These are phyloP conservation scores for Nepenthes alata DNA, from an alignment of 179 eudicot species.

Conservation along the genomic window DNA sequence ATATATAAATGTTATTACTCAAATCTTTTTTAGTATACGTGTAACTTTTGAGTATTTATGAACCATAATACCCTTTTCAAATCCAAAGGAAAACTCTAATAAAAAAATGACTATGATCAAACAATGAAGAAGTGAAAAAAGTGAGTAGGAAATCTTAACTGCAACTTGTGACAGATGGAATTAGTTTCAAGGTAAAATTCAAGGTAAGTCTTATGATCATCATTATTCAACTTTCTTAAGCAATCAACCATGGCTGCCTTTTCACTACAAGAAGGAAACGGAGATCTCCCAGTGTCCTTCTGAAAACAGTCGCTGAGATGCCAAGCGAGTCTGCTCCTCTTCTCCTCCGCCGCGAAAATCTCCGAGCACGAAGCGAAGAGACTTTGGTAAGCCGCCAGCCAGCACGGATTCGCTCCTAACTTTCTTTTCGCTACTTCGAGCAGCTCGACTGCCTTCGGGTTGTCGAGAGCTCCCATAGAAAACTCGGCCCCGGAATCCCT, in stretches of 20 bases:
- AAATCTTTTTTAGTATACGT: no score
- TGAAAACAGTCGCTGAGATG: conserved; percentile 60
- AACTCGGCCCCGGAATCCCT: conserved; percentile 29
- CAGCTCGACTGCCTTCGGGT: conserved; percentile 29
- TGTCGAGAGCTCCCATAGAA: conserved; percentile 27
- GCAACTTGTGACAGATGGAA: conserved; percentile 66
- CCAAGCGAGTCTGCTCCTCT: conserved; percentile 53
- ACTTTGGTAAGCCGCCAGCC: conserved; percentile 44
- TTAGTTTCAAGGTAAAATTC: conserved; percentile 27
- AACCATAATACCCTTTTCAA: no score
- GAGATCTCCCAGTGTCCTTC: conserved; percentile 40
- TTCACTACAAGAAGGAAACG: conserved; percentile 39
- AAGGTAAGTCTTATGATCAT: conserved; percentile 34
- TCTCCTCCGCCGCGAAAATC: conserved; percentile 43
- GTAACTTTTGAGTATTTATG: no score
- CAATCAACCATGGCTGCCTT: conserved; percentile 44
- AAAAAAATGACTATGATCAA: no score
- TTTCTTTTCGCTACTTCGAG: conserved; percentile 31
- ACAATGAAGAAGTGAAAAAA: not conserved
- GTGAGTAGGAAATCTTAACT: conserved; percentile 23
- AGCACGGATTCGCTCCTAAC: conserved; percentile 36
- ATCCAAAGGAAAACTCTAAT: no score
- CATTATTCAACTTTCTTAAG: conserved; percentile 26
- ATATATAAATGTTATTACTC: no score
- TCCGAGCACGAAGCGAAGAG: conserved; percentile 52